Conservation (phyloP, 352 stramenopile species). For the Phytophthora europaea region DNA sequence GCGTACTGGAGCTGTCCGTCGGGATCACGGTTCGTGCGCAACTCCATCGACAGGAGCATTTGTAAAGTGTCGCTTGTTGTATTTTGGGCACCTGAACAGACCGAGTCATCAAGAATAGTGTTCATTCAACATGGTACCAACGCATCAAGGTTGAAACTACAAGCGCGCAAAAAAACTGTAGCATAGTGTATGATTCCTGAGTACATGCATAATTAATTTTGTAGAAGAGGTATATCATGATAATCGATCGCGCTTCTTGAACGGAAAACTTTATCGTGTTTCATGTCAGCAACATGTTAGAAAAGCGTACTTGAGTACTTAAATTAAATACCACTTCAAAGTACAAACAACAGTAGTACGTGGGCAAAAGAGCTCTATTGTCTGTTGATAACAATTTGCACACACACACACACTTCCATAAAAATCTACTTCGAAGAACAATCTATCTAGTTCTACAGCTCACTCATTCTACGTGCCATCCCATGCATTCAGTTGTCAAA, state of each 20-base stretch:
- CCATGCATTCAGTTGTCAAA: no score
- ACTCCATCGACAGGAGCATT: constrained; percentile 61
- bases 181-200: no score
- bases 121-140: background rate
- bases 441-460: background rate
- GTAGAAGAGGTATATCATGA: no score
- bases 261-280: no score
- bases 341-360: no score
- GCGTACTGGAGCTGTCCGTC: constrained; percentile 59
- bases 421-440: background rate
- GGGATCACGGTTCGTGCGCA: constrained; percentile 47
- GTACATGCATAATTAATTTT: no score
- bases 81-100: background rate
- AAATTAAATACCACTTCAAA: no score
- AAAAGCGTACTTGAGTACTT: no score
- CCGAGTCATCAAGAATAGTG: background rate
- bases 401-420: background rate
- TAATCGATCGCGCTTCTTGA: no score
- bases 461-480: background rate
- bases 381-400: background rate
- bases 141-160: no score
- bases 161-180: no score
- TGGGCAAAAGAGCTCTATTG: background rate
- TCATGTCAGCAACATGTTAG: no score
- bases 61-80: background rate